Evolutionary conservation across 2,329 filamentous ascomycete genomes (phyloP), one percentile per base, ranked within the genome.

Genomic region (Beauveria medogensis): DNA sequence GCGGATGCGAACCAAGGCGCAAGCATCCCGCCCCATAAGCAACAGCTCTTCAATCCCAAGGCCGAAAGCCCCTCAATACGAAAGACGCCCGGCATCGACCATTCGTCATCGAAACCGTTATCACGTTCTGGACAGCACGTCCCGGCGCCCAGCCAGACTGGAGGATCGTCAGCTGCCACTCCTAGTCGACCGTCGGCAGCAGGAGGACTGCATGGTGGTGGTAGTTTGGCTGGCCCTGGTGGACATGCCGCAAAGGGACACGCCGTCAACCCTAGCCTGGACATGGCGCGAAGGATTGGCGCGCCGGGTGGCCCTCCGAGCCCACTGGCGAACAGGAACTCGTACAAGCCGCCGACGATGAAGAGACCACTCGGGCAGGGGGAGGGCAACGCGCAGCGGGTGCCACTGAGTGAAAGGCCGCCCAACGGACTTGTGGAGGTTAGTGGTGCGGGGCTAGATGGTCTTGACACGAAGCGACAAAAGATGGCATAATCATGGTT

Each of bases 81-180:
- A 63, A 92, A 93, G 70, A 97, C 93, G 0, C 89, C 89, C 0
- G 92, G 92, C 2, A 82, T 97, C 44, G 91, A 97, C 68, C 91
- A 95, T 69, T 85, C 77, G 24, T 87, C 84, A 56, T 92, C 89
- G 5, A 87, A 88, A 57, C 91, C 92, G 0, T 76, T 96, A 2
- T 82, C 81, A 4, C 82, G 81, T 64, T 80, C 78, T 51, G 75
- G 79, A 0, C 77, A 82, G 64, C 82, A 86, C 62, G 75, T 84
- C 0, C 70, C 79, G 1, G 77, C 80, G 1, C 68, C 61, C 64
- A 70, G 66, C 63, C 72, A 74, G 58, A 58, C 65, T 22, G 44
- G 59, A 34, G 30, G 41, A 65, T 51, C 34, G 54, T 63, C 8
- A 55, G 59, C 28, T 56, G 62, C 14, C 18, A 60, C 58, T 8